Evolutionary conservation across 805 yeast genomes (phyloP).

Genomic region (Maudiozyma turicensis): DNA sequence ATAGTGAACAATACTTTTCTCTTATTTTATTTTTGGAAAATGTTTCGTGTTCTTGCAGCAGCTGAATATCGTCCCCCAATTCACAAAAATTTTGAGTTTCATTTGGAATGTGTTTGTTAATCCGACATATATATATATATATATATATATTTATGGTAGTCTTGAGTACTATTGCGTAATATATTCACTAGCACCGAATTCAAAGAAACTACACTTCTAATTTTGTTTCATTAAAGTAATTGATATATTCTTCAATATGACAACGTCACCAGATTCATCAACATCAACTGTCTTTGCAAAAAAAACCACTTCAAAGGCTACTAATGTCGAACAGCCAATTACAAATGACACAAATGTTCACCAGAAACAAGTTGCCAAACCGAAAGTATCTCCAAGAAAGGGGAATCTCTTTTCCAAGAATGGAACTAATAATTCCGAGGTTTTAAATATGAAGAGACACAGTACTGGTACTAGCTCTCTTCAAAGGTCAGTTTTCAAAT

Average conservation of each 20-base stretch:
- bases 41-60: neutral
- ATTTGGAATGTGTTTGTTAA: neutral
- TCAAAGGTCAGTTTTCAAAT: slow-evolving; percentile 21
- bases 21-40: neutral
- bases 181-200: too few species aligned
- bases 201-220: too few species aligned
- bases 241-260: too few species aligned
- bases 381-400: neutral
- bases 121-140: neutral
- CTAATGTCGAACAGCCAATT: too few species aligned
- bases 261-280: too few species aligned
- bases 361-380: neutral
- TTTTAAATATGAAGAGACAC: neutral
- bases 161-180: neutral
- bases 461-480: slow-evolving; percentile 1
- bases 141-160: neutral
- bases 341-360: too few species aligned
- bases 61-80: neutral
- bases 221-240: too few species aligned
- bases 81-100: neutral
- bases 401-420: neutral
- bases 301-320: too few species aligned
- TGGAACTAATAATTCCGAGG: neutral
- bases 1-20: too few species aligned
- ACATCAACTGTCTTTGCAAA: too few species aligned